phyloP scores from a whole-genome alignment of 208 protist genomes.

The Novymonas esmeraldas region DNA sequence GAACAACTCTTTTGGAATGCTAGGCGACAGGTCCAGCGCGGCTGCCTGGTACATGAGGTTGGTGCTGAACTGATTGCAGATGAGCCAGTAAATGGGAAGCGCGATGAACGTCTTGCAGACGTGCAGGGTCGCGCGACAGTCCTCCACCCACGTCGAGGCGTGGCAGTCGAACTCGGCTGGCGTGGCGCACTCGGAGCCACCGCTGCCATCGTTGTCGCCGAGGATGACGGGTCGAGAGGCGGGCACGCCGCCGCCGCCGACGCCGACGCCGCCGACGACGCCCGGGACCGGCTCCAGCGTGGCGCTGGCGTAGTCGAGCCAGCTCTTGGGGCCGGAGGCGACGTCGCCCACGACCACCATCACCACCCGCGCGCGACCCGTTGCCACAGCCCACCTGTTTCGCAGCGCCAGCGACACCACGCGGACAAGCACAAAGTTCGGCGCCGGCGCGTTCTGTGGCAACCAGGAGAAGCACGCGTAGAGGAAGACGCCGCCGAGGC shows the following conservation, averaged over 20 bases:
- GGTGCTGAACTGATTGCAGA: slow-evolving; percentile 73
- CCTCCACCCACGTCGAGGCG: slow-evolving; percentile 24
- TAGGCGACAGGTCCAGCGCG: slow-evolving; percentile 41
- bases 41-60: slow-evolving; percentile 62
- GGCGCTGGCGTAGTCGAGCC: slow-evolving; percentile 23
- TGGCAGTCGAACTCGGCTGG: not conserved
- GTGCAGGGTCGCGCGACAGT: slow-evolving; percentile 42
- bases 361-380: slow-evolving; percentile 1
- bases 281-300: not conserved
- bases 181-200: not conserved
- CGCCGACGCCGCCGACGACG: too few species aligned
- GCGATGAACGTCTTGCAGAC: slow-evolving; percentile 57
- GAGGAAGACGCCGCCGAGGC: slow-evolving; percentile 37
- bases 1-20: slow-evolving; percentile 58
- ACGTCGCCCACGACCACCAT: not conserved
- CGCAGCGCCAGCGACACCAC: slow-evolving; percentile 34
- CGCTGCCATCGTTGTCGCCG: not conserved
- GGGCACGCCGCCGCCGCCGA: too few species aligned
- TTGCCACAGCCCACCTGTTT: slow-evolving; percentile 17
- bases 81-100: slow-evolving; percentile 75
- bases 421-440: slow-evolving; percentile 56
- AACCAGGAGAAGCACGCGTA: slow-evolving; percentile 28
- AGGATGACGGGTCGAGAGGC: not conserved
- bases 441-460: slow-evolving; percentile 37
- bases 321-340: slow-evolving; percentile 4